These are phyloP conservation scores for Fusarium sp. DNA, from an alignment of 2,329 filamentous ascomycete species.

Conservation along the genomic window DNA sequence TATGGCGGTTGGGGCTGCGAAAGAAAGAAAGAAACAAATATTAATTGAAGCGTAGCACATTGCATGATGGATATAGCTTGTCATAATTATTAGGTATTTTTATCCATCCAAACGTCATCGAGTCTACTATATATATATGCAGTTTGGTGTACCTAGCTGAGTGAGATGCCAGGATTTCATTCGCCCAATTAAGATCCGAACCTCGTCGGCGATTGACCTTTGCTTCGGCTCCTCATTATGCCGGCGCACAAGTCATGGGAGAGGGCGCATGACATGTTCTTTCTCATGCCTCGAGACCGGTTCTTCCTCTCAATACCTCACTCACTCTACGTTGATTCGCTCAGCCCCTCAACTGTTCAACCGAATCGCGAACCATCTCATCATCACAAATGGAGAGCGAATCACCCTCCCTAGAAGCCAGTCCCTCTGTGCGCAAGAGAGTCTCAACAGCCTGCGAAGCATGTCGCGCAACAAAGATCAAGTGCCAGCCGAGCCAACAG, in stretches of 20 bases:
- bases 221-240: slow-evolving; percentile 29
- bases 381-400: slow-evolving; percentile 20
- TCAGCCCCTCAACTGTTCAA: background rate
- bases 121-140: no score
- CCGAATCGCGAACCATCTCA: background rate
- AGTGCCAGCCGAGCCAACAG: slow-evolving; percentile 59
- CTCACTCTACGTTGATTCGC: background rate
- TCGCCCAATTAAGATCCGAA: slow-evolving; percentile 25
- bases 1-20: no score
- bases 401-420: slow-evolving; percentile 20
- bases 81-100: no score
- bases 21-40: no score
- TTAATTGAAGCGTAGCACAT: no score
- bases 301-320: background rate
- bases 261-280: no score
- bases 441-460: slow-evolving; percentile 61
- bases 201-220: slow-evolving; percentile 24
- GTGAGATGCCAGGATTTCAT: background rate
- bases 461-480: slow-evolving; percentile 63
- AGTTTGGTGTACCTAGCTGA: background rate
- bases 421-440: slow-evolving; percentile 38
- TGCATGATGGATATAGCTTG: no score
- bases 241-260: slow-evolving; percentile 8
- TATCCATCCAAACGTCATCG: no score
- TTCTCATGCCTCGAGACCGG: background rate